phyloP scores from a whole-genome alignment of 768 basidiomycete genomes.

The Lentinula raphanica region DNA sequence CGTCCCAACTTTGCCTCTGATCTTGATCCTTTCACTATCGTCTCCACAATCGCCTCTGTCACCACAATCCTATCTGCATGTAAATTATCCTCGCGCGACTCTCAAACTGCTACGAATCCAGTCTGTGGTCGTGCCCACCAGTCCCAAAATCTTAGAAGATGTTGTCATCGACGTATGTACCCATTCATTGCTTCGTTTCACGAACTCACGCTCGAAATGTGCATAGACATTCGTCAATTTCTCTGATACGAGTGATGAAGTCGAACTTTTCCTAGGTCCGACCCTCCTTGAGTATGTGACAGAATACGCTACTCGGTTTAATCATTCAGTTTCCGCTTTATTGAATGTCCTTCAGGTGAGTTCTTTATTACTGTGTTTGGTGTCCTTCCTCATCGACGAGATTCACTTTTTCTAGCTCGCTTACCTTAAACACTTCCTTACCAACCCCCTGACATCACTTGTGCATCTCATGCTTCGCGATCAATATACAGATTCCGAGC shows the following conservation, averaged over 20 bases:
- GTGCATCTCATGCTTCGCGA: slow-evolving; percentile 21
- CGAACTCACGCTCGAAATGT: neutral
- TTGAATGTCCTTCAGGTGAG: slow-evolving; percentile 59
- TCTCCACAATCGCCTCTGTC: slow-evolving; percentile 43
- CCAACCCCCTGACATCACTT: slow-evolving; percentile 50
- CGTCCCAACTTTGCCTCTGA: slow-evolving; percentile 49
- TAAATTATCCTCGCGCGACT: slow-evolving; percentile 53
- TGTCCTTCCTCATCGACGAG: neutral
- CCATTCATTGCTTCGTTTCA: neutral
- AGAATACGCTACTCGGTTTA: slow-evolving; percentile 54
- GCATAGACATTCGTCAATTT: slow-evolving; percentile 59
- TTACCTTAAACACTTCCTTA: slow-evolving; percentile 64
- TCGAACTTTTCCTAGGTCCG: slow-evolving; percentile 59
- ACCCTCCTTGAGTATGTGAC: slow-evolving; percentile 45
- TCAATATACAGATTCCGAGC: neutral
- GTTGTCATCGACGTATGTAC: slow-evolving; percentile 47
- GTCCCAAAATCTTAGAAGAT: slow-evolving; percentile 42
- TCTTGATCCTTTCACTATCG: slow-evolving; percentile 59
- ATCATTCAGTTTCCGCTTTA: slow-evolving; percentile 51
- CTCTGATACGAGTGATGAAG: slow-evolving; percentile 40
- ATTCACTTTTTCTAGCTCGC: slow-evolving; percentile 38
- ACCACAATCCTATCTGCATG: slow-evolving; percentile 49
- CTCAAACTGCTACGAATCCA: slow-evolving; percentile 54
- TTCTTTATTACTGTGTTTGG: neutral
- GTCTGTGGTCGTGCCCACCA: slow-evolving; percentile 45